A percentile compares a stretch with the other conserved stretches of the same genome.
phyloP scores from a whole-genome alignment of 2,329 filamentous ascomycete genomes.

The Colletotrichum sp. region DNA sequence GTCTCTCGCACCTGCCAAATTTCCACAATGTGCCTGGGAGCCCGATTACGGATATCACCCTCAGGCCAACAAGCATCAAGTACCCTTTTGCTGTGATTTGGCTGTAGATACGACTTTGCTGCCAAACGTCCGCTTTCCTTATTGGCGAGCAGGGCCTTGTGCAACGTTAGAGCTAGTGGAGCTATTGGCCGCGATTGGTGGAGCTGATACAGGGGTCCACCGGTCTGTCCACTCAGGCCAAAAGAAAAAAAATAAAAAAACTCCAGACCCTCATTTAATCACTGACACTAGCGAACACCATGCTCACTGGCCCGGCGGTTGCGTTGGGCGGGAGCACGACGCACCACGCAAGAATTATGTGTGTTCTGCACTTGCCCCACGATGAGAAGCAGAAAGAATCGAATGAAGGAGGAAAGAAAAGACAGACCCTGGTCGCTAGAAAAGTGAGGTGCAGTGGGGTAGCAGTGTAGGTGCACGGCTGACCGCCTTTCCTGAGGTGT shows the following conservation, averaged over 20 bases:
- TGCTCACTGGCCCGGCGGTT: not conserved
- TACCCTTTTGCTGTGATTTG: not conserved
- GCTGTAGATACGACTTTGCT: not conserved
- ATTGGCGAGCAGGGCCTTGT: not conserved
- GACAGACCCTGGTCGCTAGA: not conserved
- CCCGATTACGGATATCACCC: not conserved
- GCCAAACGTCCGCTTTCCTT: not conserved
- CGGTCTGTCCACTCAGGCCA: constrained; percentile 2
- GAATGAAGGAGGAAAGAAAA: not conserved
- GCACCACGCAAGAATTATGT: not conserved
- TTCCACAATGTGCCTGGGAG: not conserved
- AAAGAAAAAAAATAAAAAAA: not conserved
- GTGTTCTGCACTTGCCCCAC: not conserved
- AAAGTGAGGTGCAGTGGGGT: not conserved
- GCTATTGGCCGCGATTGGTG: not conserved
- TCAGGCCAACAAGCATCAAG: not conserved
- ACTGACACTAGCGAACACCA: constrained; percentile 19
- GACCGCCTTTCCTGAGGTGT: constrained; percentile 11
- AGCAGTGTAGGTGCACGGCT: not conserved
- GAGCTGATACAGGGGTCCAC: not conserved
- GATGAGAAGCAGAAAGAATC: not conserved
- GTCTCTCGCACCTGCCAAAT: not conserved
- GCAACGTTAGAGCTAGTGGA: not conserved
- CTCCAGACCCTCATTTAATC: constrained; percentile 17
- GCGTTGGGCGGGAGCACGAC: not conserved